Conservation (phyloP, 2,329 filamentous ascomycete species). For the Seiridium unicorne region DNA sequence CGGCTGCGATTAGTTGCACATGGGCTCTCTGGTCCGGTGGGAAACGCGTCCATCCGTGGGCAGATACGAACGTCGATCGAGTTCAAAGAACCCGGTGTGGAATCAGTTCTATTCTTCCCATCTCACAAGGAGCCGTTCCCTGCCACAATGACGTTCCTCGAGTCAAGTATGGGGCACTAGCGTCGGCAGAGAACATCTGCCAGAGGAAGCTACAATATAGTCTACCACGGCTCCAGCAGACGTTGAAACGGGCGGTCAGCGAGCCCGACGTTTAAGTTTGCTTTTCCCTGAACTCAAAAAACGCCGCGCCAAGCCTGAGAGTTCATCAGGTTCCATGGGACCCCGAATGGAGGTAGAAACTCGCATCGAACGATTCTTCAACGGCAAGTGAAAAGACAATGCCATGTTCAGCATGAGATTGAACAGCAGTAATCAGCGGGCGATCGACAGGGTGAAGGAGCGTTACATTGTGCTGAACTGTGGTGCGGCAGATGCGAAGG, state of each 20-base stretch:
- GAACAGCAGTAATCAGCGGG: not conserved
- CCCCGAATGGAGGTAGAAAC: slow-evolving; percentile 2
- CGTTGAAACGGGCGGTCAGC: not conserved
- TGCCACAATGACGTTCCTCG: too few species aligned
- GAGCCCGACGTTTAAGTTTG: not conserved
- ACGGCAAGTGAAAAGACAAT: slow-evolving; percentile 1
- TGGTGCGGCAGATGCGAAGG: slow-evolving; percentile 1
- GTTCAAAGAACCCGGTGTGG: too few species aligned
- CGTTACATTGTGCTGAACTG: not conserved
- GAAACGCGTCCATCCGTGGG: not conserved
- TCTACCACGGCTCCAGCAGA: too few species aligned
- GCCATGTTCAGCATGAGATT: not conserved
- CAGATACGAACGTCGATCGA: not conserved
- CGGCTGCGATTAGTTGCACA: not conserved
- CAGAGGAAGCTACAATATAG: too few species aligned
- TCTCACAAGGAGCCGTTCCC: not conserved
- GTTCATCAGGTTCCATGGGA: not conserved
- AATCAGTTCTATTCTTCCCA: too few species aligned
- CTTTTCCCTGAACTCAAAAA: too few species aligned
- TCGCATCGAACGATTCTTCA: slow-evolving; percentile 5
- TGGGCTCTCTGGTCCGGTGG: not conserved
- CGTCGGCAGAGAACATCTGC: too few species aligned
- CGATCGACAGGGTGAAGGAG: not conserved
- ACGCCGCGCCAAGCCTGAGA: not conserved
- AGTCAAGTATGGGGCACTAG: too few species aligned